These are phyloP conservation scores for Gossypium arboreum DNA, from an alignment of 345 rosid species.

Conservation along the genomic window DNA sequence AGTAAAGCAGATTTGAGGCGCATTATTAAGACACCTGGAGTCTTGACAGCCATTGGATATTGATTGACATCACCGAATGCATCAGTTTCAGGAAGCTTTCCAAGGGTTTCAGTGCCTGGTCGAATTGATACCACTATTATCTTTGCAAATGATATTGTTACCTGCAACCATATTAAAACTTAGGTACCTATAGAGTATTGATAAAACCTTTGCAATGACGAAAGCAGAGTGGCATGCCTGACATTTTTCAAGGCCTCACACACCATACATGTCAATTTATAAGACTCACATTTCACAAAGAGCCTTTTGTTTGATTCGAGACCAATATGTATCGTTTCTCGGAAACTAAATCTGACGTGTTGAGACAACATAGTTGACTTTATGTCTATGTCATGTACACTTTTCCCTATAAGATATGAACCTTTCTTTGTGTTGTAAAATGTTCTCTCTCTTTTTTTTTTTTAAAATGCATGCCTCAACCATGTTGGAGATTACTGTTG, in stretches of 20 bases:
- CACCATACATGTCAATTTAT: not conserved
- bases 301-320: not conserved
- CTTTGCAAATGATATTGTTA: slow-evolving; percentile 71
- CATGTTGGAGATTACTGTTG: not conserved
- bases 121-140: slow-evolving; percentile 58
- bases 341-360: no score
- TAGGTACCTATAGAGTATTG: not conserved
- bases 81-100: slow-evolving; percentile 63
- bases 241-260: not conserved
- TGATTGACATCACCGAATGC: slow-evolving; percentile 55
- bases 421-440: not conserved
- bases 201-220: not conserved
- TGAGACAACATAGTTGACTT: not conserved
- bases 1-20: slow-evolving; percentile 74
- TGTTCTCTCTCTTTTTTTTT: not conserved
- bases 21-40: slow-evolving; percentile 50
- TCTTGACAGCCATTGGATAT: slow-evolving; percentile 69
- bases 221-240: not conserved
- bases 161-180: slow-evolving; percentile 33
- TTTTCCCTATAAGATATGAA: not conserved
- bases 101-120: slow-evolving; percentile 71
- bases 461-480: not conserved
- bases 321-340: no score
- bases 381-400: not conserved
- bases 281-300: not conserved